A percentile compares a stretch with the other conserved stretches of the same genome.
These are phyloP conservation scores for Xylariaceae sp. DNA, from an alignment of 2,329 filamentous ascomycete genomes.

Conservation along the genomic window DNA sequence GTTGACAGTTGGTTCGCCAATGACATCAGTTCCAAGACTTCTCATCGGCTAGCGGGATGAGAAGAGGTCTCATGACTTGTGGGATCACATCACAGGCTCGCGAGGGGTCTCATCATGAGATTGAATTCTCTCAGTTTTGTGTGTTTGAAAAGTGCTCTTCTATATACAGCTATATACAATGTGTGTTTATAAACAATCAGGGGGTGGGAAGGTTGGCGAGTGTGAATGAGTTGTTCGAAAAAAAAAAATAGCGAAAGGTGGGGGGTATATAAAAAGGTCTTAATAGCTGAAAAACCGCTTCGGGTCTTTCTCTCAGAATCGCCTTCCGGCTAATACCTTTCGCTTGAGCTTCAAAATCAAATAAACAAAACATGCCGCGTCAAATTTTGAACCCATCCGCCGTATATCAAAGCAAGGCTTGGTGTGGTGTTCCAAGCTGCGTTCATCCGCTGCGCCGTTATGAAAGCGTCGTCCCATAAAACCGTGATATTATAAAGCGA, in stretches of 20 bases:
- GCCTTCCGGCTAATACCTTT: not conserved
- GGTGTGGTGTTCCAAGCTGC: not conserved
- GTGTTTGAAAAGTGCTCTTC: not conserved
- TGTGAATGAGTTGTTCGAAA: too few relatives aligned
- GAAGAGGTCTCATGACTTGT: too few relatives aligned
- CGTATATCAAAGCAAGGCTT: not conserved
- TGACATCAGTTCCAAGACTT: too few relatives aligned
- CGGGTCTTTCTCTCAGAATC: not conserved
- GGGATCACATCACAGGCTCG: too few relatives aligned
- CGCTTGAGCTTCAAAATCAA: not conserved
- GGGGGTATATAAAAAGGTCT: not conserved
- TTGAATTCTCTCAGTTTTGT: not conserved
- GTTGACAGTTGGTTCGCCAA: too few relatives aligned
- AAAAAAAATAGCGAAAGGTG: not conserved
- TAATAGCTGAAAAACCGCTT: not conserved
- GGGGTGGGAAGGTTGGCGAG: too few relatives aligned
- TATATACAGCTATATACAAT: not conserved
- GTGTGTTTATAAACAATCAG: not conserved
- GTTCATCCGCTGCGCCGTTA: slow-evolving; percentile 17
- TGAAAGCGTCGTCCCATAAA: slow-evolving; percentile 10
- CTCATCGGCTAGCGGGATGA: too few relatives aligned
- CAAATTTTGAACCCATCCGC: slow-evolving; percentile 7
- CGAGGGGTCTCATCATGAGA: too few relatives aligned
- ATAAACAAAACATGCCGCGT: slow-evolving; percentile 10
- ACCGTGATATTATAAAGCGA: not conserved